A percentile compares a stretch with the other conserved stretches of the same genome.
Evolutionary conservation across 352 stramenopile species (phyloP).

Genomic region (Phytopythium helicoides): DNA sequence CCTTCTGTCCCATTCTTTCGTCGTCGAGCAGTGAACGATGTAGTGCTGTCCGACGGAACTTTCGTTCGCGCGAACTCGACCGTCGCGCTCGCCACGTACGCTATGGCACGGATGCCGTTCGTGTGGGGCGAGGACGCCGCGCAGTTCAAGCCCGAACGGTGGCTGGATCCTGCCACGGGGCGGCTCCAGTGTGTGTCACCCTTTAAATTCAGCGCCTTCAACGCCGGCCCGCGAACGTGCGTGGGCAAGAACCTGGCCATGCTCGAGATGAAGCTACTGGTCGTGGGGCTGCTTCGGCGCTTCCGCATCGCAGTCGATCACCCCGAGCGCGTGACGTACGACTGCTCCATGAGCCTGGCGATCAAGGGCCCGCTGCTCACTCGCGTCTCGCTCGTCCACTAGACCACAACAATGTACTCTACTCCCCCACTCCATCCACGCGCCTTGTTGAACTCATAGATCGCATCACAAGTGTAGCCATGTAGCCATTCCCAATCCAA

Average conservation of each 20-base stretch:
- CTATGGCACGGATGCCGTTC: slow-evolving; percentile 43
- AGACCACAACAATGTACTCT: neutral
- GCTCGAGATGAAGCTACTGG: slow-evolving; percentile 63
- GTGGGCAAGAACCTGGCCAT: slow-evolving; percentile 57
- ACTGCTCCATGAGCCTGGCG: slow-evolving; percentile 46
- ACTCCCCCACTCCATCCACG: too few relatives aligned
- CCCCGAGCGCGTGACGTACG: slow-evolving; percentile 38
- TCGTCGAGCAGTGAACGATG: slow-evolving; percentile 42
- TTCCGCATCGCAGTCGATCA: slow-evolving; percentile 54
- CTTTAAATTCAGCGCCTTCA: slow-evolving; percentile 70
- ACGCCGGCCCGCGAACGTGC: slow-evolving; percentile 60
- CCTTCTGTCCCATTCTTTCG: slow-evolving; percentile 55
- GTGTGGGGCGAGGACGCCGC: slow-evolving; percentile 64
- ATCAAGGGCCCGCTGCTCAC: slow-evolving; percentile 35
- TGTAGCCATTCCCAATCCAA: neutral
- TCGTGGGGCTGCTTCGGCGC: slow-evolving; percentile 50
- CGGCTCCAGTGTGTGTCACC: slow-evolving; percentile 40
- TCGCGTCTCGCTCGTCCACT: slow-evolving; percentile 23
- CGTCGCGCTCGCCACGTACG: slow-evolving; percentile 54
- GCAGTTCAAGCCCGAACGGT: slow-evolving; percentile 70
- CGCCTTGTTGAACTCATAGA: too few relatives aligned
- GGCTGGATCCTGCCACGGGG: slow-evolving; percentile 39
- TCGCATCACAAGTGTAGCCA: neutral
- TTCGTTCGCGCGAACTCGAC: slow-evolving; percentile 44
- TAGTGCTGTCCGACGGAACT: slow-evolving; percentile 59